phyloP scores from a whole-genome alignment of 805 yeast genomes.

The Torulaspora delbrueckii region DNA sequence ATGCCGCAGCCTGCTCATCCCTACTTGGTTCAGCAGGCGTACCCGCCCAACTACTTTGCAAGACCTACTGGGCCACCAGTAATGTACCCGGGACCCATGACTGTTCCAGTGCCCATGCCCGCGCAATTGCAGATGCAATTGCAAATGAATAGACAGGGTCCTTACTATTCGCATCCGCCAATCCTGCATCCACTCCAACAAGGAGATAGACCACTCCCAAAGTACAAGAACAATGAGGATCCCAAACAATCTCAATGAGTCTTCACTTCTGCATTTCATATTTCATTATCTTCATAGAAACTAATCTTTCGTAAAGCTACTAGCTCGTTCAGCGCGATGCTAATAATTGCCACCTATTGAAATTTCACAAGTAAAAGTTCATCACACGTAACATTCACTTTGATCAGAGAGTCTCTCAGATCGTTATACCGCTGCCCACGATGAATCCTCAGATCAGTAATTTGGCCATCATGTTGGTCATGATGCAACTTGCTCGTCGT shows the following conservation, averaged over 20 bases:
- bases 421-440: not conserved
- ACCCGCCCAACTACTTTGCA: not conserved
- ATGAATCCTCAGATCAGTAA: slow-evolving; percentile 90
- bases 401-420: not conserved
- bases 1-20: not conserved
- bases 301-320: not conserved
- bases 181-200: not conserved
- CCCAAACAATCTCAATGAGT: not conserved
- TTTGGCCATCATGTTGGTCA: slow-evolving; percentile 83
- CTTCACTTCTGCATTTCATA: not conserved
- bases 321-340: not conserved
- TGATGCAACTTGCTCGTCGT: slow-evolving; percentile 91
- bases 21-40: slow-evolving; percentile 3
- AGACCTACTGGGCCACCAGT: not conserved
- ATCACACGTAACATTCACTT: not conserved
- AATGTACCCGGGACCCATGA: not conserved
- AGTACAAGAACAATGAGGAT: not conserved
- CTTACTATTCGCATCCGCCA: slow-evolving; percentile 2
- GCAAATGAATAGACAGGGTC: slow-evolving; percentile 6
- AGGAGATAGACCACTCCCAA: not conserved
- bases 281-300: not conserved
- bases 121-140: slow-evolving; percentile 8
- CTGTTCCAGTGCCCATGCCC: not conserved
- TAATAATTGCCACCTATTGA: not conserved
- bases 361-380: not conserved